A percentile compares a stretch with the other conserved stretches of the same genome.
These are phyloP conservation scores for Pelargonium nanum DNA, from an alignment of 345 rosid species.

Conservation along the genomic window DNA sequence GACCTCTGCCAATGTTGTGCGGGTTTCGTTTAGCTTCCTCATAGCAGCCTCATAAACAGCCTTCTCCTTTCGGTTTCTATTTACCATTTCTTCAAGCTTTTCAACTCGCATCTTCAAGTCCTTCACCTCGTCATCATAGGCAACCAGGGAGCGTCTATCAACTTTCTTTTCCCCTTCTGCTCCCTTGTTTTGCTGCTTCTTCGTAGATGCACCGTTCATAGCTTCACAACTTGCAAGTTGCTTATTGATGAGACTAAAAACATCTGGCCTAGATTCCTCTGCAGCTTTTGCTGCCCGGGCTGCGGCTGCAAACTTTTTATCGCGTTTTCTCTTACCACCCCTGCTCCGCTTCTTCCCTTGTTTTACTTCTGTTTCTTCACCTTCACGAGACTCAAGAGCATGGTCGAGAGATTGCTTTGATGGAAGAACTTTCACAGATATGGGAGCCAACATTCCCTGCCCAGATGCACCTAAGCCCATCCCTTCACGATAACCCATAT, in stretches of 20 bases:
- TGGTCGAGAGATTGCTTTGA: conserved; percentile 76
- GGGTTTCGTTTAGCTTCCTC: conserved; percentile 59
- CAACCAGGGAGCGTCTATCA: conserved; percentile 59
- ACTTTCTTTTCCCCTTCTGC: conserved; percentile 46
- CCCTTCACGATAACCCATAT: conserved; percentile 88
- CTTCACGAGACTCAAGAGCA: conserved; percentile 43
- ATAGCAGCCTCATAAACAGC: conserved; percentile 62
- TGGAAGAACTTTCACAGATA: conserved; percentile 74
- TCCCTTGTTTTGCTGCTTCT: conserved; percentile 34
- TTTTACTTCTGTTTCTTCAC: conserved; percentile 31
- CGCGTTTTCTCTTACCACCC: conserved; percentile 88
- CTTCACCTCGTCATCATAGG: conserved; percentile 62
- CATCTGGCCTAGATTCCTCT: conserved; percentile 57
- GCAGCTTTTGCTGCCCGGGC: conserved; percentile 49
- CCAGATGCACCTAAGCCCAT: conserved; percentile 86
- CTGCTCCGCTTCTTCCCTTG: conserved; percentile 56
- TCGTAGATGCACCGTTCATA: conserved; percentile 22
- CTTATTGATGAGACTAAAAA: conserved; percentile 62
- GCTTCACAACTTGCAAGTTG: conserved; percentile 42
- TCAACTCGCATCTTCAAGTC: conserved; percentile 42
- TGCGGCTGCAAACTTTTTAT: conserved; percentile 68
- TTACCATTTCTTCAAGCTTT: conserved; percentile 76
- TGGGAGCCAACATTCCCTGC: conserved; percentile 78
- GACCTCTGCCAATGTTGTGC: conserved; percentile 48
- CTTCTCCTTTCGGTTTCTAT: conserved; percentile 71